Evolutionary conservation across 176 grass and related monocot genomes (phyloP).

Genomic region (Carex parvula): DNA sequence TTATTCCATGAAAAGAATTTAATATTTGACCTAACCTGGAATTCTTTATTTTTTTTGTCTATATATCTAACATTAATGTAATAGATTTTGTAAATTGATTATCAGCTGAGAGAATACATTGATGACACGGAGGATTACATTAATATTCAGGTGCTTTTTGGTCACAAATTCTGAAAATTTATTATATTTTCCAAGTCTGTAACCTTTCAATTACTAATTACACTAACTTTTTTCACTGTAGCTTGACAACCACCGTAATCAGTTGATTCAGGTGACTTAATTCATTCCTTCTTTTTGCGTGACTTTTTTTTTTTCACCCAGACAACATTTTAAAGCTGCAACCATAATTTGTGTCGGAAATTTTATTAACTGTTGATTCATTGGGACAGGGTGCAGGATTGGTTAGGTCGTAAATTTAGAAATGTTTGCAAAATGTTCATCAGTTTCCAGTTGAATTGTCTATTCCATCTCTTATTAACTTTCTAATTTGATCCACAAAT

Average conservation of each 20-base stretch:
- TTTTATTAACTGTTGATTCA: neutral
- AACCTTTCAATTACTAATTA: neutral
- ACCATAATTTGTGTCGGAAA: neutral
- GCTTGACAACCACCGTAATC: slow-evolving; percentile 99
- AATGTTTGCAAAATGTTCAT: neutral
- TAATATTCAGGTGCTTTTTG: slow-evolving; percentile 79
- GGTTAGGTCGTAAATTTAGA: neutral
- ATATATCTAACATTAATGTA: neutral
- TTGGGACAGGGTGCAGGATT: neutral
- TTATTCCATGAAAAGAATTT: neutral
- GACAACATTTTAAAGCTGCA: neutral
- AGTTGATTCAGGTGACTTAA: slow-evolving; percentile 90
- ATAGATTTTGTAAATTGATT: slow-evolving; percentile 24
- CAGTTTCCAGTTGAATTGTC: neutral
- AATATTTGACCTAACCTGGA: neutral
- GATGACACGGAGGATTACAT: slow-evolving; percentile 99
- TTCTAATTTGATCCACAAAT: neutral
- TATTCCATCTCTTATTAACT: neutral
- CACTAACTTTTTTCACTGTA: slow-evolving; percentile 26
- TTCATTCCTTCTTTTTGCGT: neutral
- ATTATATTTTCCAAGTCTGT: slow-evolving; percentile 22
- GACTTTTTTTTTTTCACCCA: neutral
- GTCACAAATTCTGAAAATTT: slow-evolving; percentile 1
- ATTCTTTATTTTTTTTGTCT: neutral
- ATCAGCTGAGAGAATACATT: slow-evolving; percentile 95